Evolutionary conservation across 1,284 basidiomycete species (phyloP).

Genomic region (Trichosporon sp.): DNA sequence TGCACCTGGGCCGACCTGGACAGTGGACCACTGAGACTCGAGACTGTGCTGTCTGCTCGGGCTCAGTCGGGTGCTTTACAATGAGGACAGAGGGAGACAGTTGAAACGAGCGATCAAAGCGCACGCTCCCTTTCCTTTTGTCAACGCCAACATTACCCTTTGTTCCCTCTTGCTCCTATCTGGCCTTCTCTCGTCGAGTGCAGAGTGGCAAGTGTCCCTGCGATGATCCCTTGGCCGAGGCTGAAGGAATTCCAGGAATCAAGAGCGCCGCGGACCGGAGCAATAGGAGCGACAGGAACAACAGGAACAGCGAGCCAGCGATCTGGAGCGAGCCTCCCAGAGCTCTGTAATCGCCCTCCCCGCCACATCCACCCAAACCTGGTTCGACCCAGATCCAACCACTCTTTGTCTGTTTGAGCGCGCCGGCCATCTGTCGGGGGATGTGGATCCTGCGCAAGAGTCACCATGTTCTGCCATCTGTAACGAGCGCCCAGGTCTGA

Average conservation of each 20-base stretch:
- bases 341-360: background rate
- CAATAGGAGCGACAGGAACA: background rate
- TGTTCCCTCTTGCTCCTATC: background rate
- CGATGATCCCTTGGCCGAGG: background rate
- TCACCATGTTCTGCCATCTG: background rate
- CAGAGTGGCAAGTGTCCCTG: background rate
- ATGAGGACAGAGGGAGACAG: slow-evolving; percentile 1
- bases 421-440: background rate
- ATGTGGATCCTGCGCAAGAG: background rate
- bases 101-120: slow-evolving; percentile 17
- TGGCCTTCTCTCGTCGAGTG: too few relatives aligned
- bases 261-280: slow-evolving; percentile 15
- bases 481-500: background rate
- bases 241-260: slow-evolving; percentile 8
- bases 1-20: background rate
- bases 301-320: background rate
- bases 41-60: slow-evolving; percentile 1
- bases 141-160: slow-evolving; percentile 12
- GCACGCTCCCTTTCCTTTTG: slow-evolving; percentile 4
- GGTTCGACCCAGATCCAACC: background rate
- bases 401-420: background rate
- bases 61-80: slow-evolving; percentile 17
- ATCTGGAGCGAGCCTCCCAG: background rate
- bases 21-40: slow-evolving; percentile 9
- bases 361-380: background rate